Evolutionary conservation across 2,329 filamentous ascomycete genomes (phyloP).

Genomic region (Aureobasidium sp.): DNA sequence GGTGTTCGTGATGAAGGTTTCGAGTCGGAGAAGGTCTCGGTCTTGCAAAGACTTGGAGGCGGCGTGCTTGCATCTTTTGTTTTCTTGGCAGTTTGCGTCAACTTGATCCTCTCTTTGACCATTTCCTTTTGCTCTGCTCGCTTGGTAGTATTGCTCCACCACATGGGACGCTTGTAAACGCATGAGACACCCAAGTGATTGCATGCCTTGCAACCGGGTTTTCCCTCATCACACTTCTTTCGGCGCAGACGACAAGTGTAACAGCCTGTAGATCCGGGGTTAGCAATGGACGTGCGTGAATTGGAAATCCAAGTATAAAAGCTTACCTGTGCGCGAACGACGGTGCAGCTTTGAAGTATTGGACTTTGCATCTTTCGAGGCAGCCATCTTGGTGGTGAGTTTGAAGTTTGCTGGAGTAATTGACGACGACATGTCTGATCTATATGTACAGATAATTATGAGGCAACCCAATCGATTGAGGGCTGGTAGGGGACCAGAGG

Average conservation of each 20-base stretch:
- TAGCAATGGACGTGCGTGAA: constrained; percentile 53
- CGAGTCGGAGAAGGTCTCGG: constrained; percentile 69
- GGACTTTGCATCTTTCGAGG: constrained; percentile 44
- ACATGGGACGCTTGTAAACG: constrained; percentile 93
- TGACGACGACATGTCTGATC: constrained; percentile 37
- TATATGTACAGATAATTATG: constrained; percentile 33
- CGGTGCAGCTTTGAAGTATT: constrained; percentile 77
- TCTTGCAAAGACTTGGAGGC: constrained; percentile 70
- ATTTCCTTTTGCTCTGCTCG: constrained; percentile 81
- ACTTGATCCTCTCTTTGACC: constrained; percentile 97
- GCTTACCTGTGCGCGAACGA: constrained; percentile 86
- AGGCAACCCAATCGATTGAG: constrained; percentile 20
- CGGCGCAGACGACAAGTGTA: constrained; percentile 59
- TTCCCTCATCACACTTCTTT: constrained; percentile 63
- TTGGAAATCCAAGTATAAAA: constrained; percentile 36
- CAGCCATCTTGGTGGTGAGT: constrained; percentile 42
- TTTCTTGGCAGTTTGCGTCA: constrained; percentile 91
- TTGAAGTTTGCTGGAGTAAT: constrained; percentile 34
- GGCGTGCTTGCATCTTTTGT: constrained; percentile 47
- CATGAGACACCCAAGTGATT: constrained; percentile 71
- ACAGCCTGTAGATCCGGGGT: constrained; percentile 43
- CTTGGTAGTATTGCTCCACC: constrained; percentile 93
- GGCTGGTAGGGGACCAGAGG: constrained; percentile 25
- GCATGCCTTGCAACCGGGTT: constrained; percentile 56
- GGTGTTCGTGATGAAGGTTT: constrained; percentile 64